A percentile compares a stretch with the other conserved stretches of the same genome.
Evolutionary conservation across 768 basidiomycete species (phyloP).

Genomic region (Udeniomyces megalosporus): DNA sequence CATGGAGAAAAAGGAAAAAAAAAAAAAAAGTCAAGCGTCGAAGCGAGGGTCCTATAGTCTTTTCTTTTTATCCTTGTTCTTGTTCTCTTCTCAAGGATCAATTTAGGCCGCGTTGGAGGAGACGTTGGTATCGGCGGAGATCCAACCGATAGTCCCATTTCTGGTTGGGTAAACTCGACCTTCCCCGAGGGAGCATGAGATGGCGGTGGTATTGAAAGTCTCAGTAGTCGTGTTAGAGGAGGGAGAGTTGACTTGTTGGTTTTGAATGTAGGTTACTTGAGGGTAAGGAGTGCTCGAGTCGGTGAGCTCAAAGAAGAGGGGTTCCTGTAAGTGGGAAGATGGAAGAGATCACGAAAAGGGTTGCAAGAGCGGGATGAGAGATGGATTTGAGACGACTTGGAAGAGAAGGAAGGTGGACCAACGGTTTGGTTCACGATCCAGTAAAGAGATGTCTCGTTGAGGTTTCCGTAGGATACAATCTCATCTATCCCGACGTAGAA

Average conservation of each 20-base stretch:
- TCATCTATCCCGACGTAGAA: constrained; percentile 2
- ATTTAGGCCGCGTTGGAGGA: background rate
- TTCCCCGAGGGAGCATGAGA: background rate
- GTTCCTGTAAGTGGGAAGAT: background rate
- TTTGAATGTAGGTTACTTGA: constrained; percentile 9
- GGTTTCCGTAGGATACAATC: background rate
- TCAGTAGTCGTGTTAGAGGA: background rate
- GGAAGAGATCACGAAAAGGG: background rate
- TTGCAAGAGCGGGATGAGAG: background rate
- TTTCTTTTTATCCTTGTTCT: background rate
- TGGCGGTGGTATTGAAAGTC: background rate
- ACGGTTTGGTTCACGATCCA: constrained; percentile 16
- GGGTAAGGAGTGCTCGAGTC: background rate
- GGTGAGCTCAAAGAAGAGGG: constrained; percentile 11
- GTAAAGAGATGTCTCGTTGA: background rate
- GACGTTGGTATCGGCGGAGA: background rate
- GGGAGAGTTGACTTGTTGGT: background rate
- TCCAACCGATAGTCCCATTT: background rate
- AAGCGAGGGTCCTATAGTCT: background rate
- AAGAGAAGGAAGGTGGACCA: background rate
- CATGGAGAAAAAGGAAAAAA: background rate
- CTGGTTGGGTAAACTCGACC: background rate
- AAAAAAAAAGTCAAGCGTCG: background rate
- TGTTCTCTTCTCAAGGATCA: background rate
- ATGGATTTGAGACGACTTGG: background rate